These are phyloP conservation scores for Candida ponderosae DNA, from an alignment of 805 yeast species.

Conservation along the genomic window DNA sequence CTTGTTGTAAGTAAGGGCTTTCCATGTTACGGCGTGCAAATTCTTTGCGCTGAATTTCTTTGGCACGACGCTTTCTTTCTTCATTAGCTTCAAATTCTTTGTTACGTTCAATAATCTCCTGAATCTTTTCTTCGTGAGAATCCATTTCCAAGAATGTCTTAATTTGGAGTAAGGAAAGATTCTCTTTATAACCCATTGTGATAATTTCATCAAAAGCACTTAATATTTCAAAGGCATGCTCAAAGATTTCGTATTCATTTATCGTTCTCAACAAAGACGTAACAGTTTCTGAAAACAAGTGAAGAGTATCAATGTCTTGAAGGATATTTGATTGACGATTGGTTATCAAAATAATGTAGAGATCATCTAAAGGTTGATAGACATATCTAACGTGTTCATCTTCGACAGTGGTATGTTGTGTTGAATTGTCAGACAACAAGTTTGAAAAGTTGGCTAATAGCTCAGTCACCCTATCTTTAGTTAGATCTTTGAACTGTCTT, in stretches of 20 bases:
- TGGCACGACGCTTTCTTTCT: slow-evolving; percentile 92
- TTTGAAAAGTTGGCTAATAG: slow-evolving; percentile 81
- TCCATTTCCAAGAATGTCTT: slow-evolving; percentile 93
- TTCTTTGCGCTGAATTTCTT: slow-evolving; percentile 77
- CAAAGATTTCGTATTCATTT: slow-evolving; percentile 78
- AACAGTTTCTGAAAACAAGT: slow-evolving; percentile 75
- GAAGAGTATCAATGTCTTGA: slow-evolving; percentile 90
- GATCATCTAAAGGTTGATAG: slow-evolving; percentile 92
- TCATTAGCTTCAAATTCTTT: slow-evolving; percentile 96
- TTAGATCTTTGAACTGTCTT: slow-evolving; percentile 82
- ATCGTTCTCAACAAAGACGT: slow-evolving; percentile 62
- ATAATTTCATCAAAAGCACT: slow-evolving; percentile 93
- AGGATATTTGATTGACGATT: slow-evolving; percentile 86
- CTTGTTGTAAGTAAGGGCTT: slow-evolving; percentile 17
- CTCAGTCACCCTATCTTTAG: slow-evolving; percentile 79
- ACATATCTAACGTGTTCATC: slow-evolving; percentile 88
- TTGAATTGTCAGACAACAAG: slow-evolving; percentile 56
- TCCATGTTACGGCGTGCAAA: slow-evolving; percentile 57
- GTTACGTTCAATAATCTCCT: slow-evolving; percentile 93
- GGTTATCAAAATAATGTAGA: slow-evolving; percentile 84
- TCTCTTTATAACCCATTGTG: slow-evolving; percentile 83
- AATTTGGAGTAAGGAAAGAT: slow-evolving; percentile 73
- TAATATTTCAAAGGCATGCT: slow-evolving; percentile 79
- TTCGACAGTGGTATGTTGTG: slow-evolving; percentile 91
- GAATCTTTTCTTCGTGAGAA: slow-evolving; percentile 96